A percentile compares a stretch with the other conserved stretches of the same genome.
phyloP scores from a whole-genome alignment of 306 rosid genomes.

The Quercus mongolica region DNA sequence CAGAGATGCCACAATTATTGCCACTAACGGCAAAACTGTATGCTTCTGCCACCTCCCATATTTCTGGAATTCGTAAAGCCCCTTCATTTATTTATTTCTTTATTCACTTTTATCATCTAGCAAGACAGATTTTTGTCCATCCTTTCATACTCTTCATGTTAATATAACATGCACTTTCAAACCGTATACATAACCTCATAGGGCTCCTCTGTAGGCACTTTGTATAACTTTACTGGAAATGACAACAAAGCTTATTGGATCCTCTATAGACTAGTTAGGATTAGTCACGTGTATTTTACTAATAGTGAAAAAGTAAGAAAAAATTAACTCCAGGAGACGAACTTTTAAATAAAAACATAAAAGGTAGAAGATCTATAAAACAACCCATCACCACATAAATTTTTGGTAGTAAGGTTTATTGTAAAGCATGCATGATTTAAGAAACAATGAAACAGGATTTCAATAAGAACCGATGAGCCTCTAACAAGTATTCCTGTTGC shows the following conservation, averaged over 20 bases:
- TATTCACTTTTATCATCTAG: not conserved
- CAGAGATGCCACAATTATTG: constrained; percentile 42
- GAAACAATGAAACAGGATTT: not conserved
- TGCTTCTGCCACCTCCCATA: constrained; percentile 34
- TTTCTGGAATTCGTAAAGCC: constrained; percentile 7
- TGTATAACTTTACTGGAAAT: not conserved
- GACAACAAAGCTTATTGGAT: too few relatives aligned
- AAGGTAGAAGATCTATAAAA: not conserved
- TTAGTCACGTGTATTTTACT: not conserved
- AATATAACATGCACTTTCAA: not conserved
- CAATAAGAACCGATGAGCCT: not conserved
- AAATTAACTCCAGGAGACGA: not conserved
- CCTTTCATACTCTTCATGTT: not conserved
- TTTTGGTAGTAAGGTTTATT: not conserved
- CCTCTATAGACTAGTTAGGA: too few relatives aligned
- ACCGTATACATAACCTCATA: not conserved
- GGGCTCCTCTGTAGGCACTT: not conserved
- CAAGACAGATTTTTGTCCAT: not conserved
- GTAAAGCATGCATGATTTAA: not conserved
- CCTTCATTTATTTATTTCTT: not conserved
- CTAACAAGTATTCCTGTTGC: not conserved
- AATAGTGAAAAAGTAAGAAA: not conserved
- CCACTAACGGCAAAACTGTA: constrained; percentile 58
- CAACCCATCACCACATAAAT: not conserved
- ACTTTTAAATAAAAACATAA: not conserved